phyloP scores from a whole-genome alignment of 2,329 filamentous ascomycete genomes.

The Pseudocercospora vitis region DNA sequence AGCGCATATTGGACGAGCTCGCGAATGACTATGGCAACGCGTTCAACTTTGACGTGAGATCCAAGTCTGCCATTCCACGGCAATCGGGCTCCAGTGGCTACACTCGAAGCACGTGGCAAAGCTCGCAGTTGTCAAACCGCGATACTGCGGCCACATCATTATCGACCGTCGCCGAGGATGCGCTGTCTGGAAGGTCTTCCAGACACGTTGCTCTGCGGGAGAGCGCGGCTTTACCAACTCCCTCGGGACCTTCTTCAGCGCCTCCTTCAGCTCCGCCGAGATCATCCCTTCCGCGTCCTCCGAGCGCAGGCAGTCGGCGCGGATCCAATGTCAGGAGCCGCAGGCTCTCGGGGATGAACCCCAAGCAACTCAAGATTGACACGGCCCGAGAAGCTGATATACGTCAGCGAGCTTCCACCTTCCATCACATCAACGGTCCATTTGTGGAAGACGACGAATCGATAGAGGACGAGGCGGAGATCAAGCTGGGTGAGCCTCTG shows the following conservation, averaged over 20 bases:
- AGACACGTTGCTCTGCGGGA: slow-evolving; percentile 29
- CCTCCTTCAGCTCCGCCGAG: slow-evolving; percentile 32
- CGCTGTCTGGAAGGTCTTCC: slow-evolving; percentile 41
- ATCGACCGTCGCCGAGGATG: slow-evolving; percentile 70
- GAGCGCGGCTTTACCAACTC: slow-evolving; percentile 34
- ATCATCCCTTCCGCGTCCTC: slow-evolving; percentile 27
- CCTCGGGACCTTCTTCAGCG: slow-evolving; percentile 27
- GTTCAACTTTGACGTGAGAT: slow-evolving; percentile 71
- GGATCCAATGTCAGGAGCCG: slow-evolving; percentile 57
- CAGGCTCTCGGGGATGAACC: slow-evolving; percentile 75
- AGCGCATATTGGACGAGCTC: slow-evolving; percentile 74
- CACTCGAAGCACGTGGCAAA: slow-evolving; percentile 78
- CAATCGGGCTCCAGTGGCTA: slow-evolving; percentile 80
- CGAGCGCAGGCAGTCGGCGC: slow-evolving; percentile 22
- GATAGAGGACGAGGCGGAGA: slow-evolving; percentile 10
- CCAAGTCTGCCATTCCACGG: slow-evolving; percentile 68
- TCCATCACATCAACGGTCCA: slow-evolving; percentile 32
- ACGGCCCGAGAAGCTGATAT: slow-evolving; percentile 52
- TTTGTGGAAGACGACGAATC: slow-evolving; percentile 28
- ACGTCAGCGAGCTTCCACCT: slow-evolving; percentile 36
- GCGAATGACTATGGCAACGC: slow-evolving; percentile 75
- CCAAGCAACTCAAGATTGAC: slow-evolving; percentile 85
- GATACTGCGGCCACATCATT: slow-evolving; percentile 67
- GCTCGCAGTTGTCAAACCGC: slow-evolving; percentile 59
- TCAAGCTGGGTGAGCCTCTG: slow-evolving; percentile 23